Percentiles rank a stretch among this genome's conserved stretches.
Conservation (phyloP, 768 basidiomycete genomes). For the Galerina sulciceps region DNA sequence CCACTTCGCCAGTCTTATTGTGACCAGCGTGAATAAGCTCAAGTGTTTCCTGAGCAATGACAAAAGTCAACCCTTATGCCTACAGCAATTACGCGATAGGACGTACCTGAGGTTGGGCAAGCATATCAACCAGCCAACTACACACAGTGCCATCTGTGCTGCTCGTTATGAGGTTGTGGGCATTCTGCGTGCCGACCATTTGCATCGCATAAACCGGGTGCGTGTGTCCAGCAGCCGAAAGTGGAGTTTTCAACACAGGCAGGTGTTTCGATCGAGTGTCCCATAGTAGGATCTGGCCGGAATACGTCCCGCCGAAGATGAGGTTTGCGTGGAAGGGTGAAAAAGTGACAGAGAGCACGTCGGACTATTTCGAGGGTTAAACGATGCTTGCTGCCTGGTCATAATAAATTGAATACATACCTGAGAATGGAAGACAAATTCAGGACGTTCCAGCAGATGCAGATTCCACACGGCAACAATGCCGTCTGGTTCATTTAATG, state of each 20-base stretch:
- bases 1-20: slow-evolving; percentile 96
- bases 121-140: slow-evolving; percentile 98
- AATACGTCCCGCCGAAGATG: slow-evolving; percentile 98
- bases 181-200: slow-evolving; percentile 98
- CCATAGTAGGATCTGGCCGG: slow-evolving; percentile 97
- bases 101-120: slow-evolving; percentile 92
- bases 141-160: slow-evolving; percentile 98
- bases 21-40: slow-evolving; percentile 89
- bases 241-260: slow-evolving; percentile 94
- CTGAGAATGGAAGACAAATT: slow-evolving; percentile 98
- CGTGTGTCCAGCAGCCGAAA: slow-evolving; percentile 96
- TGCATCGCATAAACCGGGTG: slow-evolving; percentile 99
- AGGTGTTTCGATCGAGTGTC: slow-evolving; percentile 97
- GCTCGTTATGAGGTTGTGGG: slow-evolving; percentile 94
- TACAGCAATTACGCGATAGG: background rate
- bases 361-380: slow-evolving; percentile 63
- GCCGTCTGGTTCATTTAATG: slow-evolving; percentile 94
- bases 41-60: slow-evolving; percentile 77
- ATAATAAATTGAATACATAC: slow-evolving; percentile 47
- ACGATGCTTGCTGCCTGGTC: background rate
- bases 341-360: slow-evolving; percentile 95
- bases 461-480: slow-evolving; percentile 98
- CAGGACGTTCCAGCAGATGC: slow-evolving; percentile 92
- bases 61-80: background rate
- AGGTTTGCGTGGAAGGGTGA: slow-evolving; percentile 98